Evolutionary conservation across 768 basidiomycete genomes (phyloP), one percentile per base, ranked within the genome.

Genomic region (Leucocoprinus sp.): DNA sequence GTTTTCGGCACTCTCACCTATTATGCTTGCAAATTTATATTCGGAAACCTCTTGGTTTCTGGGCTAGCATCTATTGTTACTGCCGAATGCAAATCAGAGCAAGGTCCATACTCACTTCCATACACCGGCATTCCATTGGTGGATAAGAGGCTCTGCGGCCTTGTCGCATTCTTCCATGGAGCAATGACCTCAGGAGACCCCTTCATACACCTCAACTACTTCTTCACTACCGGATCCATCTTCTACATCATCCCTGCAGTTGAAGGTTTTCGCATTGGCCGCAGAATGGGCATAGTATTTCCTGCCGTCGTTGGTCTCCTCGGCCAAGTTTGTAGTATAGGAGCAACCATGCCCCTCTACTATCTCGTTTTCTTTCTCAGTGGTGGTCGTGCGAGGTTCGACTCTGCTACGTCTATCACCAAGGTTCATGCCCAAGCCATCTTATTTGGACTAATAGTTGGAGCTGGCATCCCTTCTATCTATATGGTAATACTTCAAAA

Each of bases 361-460:
- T 70, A 68, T 64, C 57, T 75, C 24, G 43, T 62, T 27, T 70
- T 74, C 58, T 61, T 74, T 48, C 44, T 71, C 28, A 64, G 66
- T 0, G 66, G 67, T 5, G 57, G 65, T 1, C 43, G 50, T 47
- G 15, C 48, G 15, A 37, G 37, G 26, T 50, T 64, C 15, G 55
- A 59, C 39, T 54, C 52, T 18, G 48, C 41, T 17, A 43, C 34
- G 1, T 28, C 55, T 19, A 50, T 57, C 21, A 65, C 68, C 9
- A 65, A 71, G 50, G 68, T 60, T 9, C 68, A 75, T 34, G 75
- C 70, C 4, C 71, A 78, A 55, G 76, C 74, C 14, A 61, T 75
- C 22, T 50, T 73, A n/a, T 78, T 78, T 52, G 71, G 68, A 1
- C 24, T 76, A 24, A 19, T 72, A 26, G 53, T 66, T 6, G 76